These are phyloP conservation scores for Starmerella bombi DNA, from an alignment of 805 yeast genomes.

Conservation along the genomic window DNA sequence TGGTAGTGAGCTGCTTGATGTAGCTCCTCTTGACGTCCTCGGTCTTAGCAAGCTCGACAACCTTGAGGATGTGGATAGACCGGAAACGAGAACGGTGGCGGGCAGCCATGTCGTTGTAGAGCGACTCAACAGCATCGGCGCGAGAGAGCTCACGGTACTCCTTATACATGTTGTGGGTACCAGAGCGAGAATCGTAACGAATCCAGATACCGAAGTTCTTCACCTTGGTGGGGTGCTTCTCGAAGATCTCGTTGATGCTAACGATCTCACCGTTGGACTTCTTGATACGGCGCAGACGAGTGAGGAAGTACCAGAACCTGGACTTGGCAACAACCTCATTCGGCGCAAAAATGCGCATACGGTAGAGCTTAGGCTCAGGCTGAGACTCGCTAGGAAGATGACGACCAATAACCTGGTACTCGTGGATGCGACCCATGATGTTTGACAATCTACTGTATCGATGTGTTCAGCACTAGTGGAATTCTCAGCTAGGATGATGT, in stretches of 20 bases:
- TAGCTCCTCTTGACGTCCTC: slow-evolving; percentile 98
- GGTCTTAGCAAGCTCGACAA: slow-evolving; percentile 94
- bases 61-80: slow-evolving; percentile 98
- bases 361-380: slow-evolving; percentile 99
- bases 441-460: slow-evolving; percentile 8
- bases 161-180: slow-evolving; percentile 99
- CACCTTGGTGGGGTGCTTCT: slow-evolving; percentile 96
- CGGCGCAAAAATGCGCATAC: slow-evolving; percentile 99
- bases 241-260: slow-evolving; percentile 79
- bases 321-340: slow-evolving; percentile 99
- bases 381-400: slow-evolving; percentile 98
- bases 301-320: slow-evolving; percentile 99
- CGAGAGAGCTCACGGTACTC: slow-evolving; percentile 99
- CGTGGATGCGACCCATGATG: slow-evolving; percentile 84
- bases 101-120: slow-evolving; percentile 99
- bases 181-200: slow-evolving; percentile 99
- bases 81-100: slow-evolving; percentile 99
- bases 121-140: slow-evolving; percentile 95
- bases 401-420: slow-evolving; percentile 99
- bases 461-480: slow-evolving; percentile 1
- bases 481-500: slow-evolving; percentile 2
- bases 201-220: slow-evolving; percentile 99
- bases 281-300: slow-evolving; percentile 98
- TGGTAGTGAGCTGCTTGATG: slow-evolving; percentile 90
- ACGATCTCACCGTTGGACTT: slow-evolving; percentile 99